phyloP scores from a whole-genome alignment of 75 land plant species.

The Cryptomeria japonica region DNA sequence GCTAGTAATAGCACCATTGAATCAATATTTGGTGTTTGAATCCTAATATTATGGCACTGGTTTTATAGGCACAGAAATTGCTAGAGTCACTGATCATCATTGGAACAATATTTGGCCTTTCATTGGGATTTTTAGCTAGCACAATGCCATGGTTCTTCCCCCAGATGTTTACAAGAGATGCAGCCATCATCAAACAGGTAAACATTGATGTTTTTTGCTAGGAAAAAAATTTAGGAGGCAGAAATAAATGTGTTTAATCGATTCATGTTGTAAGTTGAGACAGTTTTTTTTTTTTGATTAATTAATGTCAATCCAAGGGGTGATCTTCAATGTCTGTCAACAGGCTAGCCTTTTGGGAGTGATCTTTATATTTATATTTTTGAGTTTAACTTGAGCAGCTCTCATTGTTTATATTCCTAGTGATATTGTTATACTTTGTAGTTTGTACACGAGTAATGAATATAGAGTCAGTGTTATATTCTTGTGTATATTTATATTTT shows the following conservation, averaged over 20 bases:
- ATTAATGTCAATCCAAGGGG: not conserved
- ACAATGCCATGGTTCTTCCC: slow-evolving; percentile 24
- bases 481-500: not conserved
- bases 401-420: not conserved
- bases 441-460: no score
- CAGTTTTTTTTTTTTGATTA: no score
- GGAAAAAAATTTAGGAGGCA: not conserved
- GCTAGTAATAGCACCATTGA: not conserved
- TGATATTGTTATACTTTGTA: no score
- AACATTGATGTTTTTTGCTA: not conserved
- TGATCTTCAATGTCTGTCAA: not conserved
- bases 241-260: no score
- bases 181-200: slow-evolving; percentile 21
- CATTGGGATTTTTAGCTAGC: slow-evolving; percentile 14
- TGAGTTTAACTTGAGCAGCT: not conserved
- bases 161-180: slow-evolving; percentile 17
- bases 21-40: not conserved
- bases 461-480: no score
- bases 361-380: no score
- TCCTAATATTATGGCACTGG: not conserved
- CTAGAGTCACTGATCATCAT: slow-evolving; percentile 17
- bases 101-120: slow-evolving; percentile 18
- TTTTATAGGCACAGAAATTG: slow-evolving; percentile 11
- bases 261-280: not conserved
- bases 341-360: not conserved